Percentiles rank a stretch among this genome's conserved stretches.
Conservation (phyloP, 2,329 filamentous ascomycete genomes). For the Paracoccidioides lutzii region DNA sequence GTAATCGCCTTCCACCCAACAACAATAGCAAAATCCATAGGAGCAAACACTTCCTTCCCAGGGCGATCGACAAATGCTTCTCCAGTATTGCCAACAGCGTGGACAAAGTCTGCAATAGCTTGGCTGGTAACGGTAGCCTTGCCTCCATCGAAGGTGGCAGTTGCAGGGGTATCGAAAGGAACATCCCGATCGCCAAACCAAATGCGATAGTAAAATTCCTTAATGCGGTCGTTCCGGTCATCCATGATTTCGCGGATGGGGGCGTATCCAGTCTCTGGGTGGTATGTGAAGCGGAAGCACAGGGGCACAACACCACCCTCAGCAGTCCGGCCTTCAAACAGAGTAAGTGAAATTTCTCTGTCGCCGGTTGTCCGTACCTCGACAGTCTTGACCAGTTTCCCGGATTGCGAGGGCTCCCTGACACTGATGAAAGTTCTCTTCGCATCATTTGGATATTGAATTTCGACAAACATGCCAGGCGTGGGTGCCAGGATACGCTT, state of each 20-base stretch:
- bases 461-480: slow-evolving; percentile 79
- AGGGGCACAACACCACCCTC: slow-evolving; percentile 70
- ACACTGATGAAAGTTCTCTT: slow-evolving; percentile 74
- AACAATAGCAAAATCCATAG: slow-evolving; percentile 99
- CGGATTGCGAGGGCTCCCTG: slow-evolving; percentile 73
- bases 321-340: slow-evolving; percentile 88
- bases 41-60: slow-evolving; percentile 84
- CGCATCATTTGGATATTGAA: slow-evolving; percentile 67
- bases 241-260: slow-evolving; percentile 96
- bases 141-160: slow-evolving; percentile 81
- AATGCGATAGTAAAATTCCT: slow-evolving; percentile 96
- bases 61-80: slow-evolving; percentile 95
- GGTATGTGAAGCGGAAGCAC: slow-evolving; percentile 80
- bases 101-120: slow-evolving; percentile 97
- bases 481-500: slow-evolving; percentile 79
- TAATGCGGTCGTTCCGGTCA: slow-evolving; percentile 91
- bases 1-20: slow-evolving; percentile 98
- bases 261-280: slow-evolving; percentile 92
- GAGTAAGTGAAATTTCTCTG: slow-evolving; percentile 72
- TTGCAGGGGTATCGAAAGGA: slow-evolving; percentile 73
- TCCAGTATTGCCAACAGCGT: slow-evolving; percentile 93
- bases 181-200: slow-evolving; percentile 87
- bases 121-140: slow-evolving; percentile 75
- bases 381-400: slow-evolving; percentile 77
- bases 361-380: slow-evolving; percentile 64